phyloP scores from a whole-genome alignment of 345 rosid genomes.

The Punica granatum region DNA sequence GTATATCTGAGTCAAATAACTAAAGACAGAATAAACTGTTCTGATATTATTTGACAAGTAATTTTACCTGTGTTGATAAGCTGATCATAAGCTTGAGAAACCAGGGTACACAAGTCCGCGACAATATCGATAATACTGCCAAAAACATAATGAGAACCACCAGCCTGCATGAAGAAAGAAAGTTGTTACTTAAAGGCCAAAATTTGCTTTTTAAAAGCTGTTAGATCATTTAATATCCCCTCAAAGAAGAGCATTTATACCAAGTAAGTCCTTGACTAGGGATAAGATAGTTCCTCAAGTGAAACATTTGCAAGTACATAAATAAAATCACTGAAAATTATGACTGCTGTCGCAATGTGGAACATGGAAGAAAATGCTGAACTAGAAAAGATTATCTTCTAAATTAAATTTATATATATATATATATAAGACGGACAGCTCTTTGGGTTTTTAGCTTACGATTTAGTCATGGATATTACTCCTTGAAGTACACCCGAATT shows the following conservation, averaged over 20 bases:
- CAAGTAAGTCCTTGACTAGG: neutral
- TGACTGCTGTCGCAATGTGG: neutral
- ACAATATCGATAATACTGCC: slow-evolving; percentile 55
- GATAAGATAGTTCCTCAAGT: neutral
- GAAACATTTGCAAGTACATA: neutral
- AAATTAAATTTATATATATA: neutral
- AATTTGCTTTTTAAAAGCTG: neutral
- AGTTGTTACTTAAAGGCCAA: neutral
- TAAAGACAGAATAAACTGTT: slow-evolving; percentile 9
- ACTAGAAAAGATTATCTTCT: no score
- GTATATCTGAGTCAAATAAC: slow-evolving; percentile 15
- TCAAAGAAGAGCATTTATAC: neutral
- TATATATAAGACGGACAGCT: neutral
- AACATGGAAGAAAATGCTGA: neutral
- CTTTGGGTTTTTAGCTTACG: slow-evolving; percentile 37
- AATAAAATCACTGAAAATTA: neutral
- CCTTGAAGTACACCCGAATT: slow-evolving; percentile 84
- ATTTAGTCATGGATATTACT: slow-evolving; percentile 73
- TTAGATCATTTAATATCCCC: neutral
- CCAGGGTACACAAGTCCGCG: slow-evolving; percentile 81
- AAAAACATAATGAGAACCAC: slow-evolving; percentile 62
- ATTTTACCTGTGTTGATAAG: slow-evolving; percentile 67
- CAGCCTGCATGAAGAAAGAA: slow-evolving; percentile 38
- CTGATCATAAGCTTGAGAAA: slow-evolving; percentile 83
- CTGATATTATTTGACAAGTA: slow-evolving; percentile 7